Base-by-base conservation (phyloP, 2,329 filamentous ascomycete genomes). In the Zymoseptoria tritici region DNA sequence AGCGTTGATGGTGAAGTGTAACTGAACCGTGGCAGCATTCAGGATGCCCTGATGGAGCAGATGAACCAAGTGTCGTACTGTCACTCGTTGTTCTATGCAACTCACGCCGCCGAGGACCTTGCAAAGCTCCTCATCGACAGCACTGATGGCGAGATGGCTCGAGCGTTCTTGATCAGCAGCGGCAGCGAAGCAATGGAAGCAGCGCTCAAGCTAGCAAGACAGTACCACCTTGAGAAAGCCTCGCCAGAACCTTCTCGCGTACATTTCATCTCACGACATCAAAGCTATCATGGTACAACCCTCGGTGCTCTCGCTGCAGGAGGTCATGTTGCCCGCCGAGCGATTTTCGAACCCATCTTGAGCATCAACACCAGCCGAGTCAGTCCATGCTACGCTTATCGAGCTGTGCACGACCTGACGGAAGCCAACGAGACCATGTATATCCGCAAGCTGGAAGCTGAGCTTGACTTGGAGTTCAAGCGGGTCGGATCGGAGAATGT, bases 211-310 rank as follows among this genome's bases (percentile, higher is more conserved):
- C 74, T 90, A 16, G 79, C 84, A 9, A 76, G 83, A 1, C 87
- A 91, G 70, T 90, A 85, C 68, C 87, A 82, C 66, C 76, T 83
- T 16, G 85, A 87, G 70, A 78, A 83, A 46, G 63, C 73, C 1
- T 73, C 75, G 0, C 77, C 77, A 3, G 76, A 89, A 64, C 78
- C 80, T 1, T 72, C 79, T 54, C 79, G 87, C 2, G 77, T 76
- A 0, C 78, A 81, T 54, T 88, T 87, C 73, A 88, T 91, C 65
- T 79, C 84, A 5, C 80, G 88, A 16, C 74, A 82, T 29, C 79
- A 84, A 21, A 87, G 84, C 9, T 91, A 89, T 66, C 88, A 91
- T 66, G 88, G 88, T 5, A 85, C 81, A 26, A 90, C 87, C 0
- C 71, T 91, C 0, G 88, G 87, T 0, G 80, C 87, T 1, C 78